A percentile compares a stretch with the other conserved stretches of the same genome.
phyloP scores from a whole-genome alignment of 2,329 filamentous ascomycete species.

The Pseudogymnoascus sp. region DNA sequence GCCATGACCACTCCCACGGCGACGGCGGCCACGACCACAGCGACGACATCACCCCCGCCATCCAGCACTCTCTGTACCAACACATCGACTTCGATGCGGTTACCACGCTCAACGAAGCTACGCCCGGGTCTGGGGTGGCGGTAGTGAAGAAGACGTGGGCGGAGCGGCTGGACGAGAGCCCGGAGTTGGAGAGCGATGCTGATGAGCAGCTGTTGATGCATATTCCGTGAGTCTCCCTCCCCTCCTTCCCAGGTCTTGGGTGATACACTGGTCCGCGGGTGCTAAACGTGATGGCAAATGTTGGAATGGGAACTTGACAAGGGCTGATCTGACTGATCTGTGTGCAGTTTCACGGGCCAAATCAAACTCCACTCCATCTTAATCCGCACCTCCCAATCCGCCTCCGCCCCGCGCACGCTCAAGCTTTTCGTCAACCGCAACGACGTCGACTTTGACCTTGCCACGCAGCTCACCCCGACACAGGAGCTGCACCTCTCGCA shows the following conservation, averaged over 20 bases:
- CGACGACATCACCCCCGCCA: slow-evolving; percentile 83
- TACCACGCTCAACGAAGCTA: slow-evolving; percentile 73
- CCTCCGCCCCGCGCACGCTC: slow-evolving; percentile 68
- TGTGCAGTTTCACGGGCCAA: slow-evolving; percentile 74
- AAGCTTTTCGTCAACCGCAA: slow-evolving; percentile 82
- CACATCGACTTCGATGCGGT: slow-evolving; percentile 86
- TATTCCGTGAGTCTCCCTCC: slow-evolving; percentile 58
- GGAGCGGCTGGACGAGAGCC: slow-evolving; percentile 60
- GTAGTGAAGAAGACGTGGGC: slow-evolving; percentile 88
- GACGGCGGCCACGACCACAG: slow-evolving; percentile 84
- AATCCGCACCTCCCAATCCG: slow-evolving; percentile 64
- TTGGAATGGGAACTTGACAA: background rate
- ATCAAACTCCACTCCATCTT: slow-evolving; percentile 87
- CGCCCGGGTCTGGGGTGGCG: slow-evolving; percentile 56
- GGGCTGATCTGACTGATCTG: background rate
- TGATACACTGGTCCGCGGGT: background rate
- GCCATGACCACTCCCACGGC: slow-evolving; percentile 45
- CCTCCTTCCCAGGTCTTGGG: background rate
- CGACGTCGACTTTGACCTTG: slow-evolving; percentile 75
- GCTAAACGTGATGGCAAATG: background rate
- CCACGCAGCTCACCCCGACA: slow-evolving; percentile 58
- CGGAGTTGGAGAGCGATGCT: slow-evolving; percentile 74
- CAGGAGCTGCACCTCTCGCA: slow-evolving; percentile 72
- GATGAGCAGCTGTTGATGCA: slow-evolving; percentile 93
- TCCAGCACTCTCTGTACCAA: slow-evolving; percentile 84